Conservation (phyloP, 176 grass and related monocot genomes). For the Lolium rigidum region DNA sequence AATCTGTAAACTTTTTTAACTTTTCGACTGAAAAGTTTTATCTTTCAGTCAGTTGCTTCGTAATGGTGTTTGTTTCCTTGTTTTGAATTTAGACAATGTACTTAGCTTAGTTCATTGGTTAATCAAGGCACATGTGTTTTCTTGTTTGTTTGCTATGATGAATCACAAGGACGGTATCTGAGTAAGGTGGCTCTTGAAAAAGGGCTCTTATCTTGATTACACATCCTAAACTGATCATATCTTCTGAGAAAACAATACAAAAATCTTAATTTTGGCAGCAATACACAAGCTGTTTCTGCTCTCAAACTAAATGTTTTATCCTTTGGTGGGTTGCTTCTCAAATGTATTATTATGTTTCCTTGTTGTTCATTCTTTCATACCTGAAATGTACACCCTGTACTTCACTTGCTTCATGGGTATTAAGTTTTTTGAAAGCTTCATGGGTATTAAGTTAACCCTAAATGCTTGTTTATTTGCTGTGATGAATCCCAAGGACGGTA, state of each 20-base stretch:
- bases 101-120: background rate
- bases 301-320: too few relatives aligned
- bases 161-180: conserved; percentile 39
- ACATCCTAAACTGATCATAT: conserved; percentile 18
- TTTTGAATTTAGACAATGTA: background rate
- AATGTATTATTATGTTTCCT: too few relatives aligned
- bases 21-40: background rate
- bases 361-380: too few relatives aligned
- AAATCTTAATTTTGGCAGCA: too few relatives aligned
- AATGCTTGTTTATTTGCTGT: background rate
- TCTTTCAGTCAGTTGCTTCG: background rate
- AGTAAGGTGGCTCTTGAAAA: conserved; percentile 6
- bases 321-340: too few relatives aligned
- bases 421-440: too few relatives aligned
- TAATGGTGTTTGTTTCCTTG: background rate
- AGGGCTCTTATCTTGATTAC: conserved; percentile 10
- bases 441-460: too few relatives aligned
- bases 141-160: conserved; percentile 18
- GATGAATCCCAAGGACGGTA: conserved; percentile 31
- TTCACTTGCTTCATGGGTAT: too few relatives aligned
- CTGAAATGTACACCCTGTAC: too few relatives aligned
- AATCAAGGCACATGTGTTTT: background rate
- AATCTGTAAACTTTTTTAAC: background rate
- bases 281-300: too few relatives aligned
- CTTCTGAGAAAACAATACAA: conserved; percentile 14